Evolutionary conservation across 495 filamentous ascomycete genomes (phyloP).

Genomic region (Aspergillus saccharolyticus): DNA sequence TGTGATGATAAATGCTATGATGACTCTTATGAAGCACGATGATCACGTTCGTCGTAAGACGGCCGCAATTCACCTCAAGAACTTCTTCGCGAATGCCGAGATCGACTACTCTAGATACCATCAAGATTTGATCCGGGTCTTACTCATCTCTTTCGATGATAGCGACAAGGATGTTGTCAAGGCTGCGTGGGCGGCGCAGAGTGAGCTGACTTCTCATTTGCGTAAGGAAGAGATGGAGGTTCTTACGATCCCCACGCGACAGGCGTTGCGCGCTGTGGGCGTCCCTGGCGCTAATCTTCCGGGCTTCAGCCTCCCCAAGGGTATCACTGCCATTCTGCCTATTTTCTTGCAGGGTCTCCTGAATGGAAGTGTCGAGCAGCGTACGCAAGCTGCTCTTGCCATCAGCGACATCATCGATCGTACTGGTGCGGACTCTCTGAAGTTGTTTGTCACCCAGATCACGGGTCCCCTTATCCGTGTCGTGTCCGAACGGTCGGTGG

Average conservation of each 20-base stretch:
- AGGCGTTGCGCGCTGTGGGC: slow-evolving; percentile 79
- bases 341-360: slow-evolving; percentile 98
- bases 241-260: slow-evolving; percentile 79
- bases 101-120: slow-evolving; percentile 92
- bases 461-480: slow-evolving; percentile 96
- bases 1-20: slow-evolving; percentile 85
- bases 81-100: slow-evolving; percentile 76
- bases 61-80: slow-evolving; percentile 76
- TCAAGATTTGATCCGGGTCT: slow-evolving; percentile 81
- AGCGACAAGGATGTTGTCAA: slow-evolving; percentile 80
- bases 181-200: slow-evolving; percentile 85
- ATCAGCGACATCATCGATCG: slow-evolving; percentile 95
- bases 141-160: slow-evolving; percentile 91
- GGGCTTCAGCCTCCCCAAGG: slow-evolving; percentile 91
- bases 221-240: slow-evolving; percentile 98
- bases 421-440: slow-evolving; percentile 74
- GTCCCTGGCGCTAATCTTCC: slow-evolving; percentile 78
- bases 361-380: slow-evolving; percentile 88
- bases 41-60: slow-evolving; percentile 77
- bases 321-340: slow-evolving; percentile 91
- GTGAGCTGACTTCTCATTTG: slow-evolving; percentile 77
- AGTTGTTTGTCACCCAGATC: slow-evolving; percentile 94
- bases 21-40: slow-evolving; percentile 82
- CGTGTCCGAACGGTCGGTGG: slow-evolving; percentile 88
- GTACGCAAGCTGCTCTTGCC: slow-evolving; percentile 83